phyloP scores from a whole-genome alignment of 768 basidiomycete species.

The Hygrophoropsis aurantiaca region DNA sequence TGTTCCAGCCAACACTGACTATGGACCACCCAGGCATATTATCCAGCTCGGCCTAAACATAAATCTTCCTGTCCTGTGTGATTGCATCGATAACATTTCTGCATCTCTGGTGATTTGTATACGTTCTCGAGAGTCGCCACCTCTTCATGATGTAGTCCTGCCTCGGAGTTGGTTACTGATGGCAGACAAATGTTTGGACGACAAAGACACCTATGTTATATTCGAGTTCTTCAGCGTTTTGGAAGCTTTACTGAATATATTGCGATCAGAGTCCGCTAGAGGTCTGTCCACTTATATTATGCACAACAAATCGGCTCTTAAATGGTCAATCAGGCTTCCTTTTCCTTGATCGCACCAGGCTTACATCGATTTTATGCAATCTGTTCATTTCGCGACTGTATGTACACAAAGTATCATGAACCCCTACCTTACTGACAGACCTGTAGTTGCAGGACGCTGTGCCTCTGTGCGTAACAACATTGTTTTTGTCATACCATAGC shows the following conservation, averaged over 20 bases:
- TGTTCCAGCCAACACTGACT: not conserved
- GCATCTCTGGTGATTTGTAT: slow-evolving; percentile 38
- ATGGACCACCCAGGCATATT: slow-evolving; percentile 39
- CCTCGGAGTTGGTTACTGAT: slow-evolving; percentile 52
- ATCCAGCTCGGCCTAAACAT: slow-evolving; percentile 36
- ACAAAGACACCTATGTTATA: slow-evolving; percentile 9
- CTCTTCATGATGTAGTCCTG: slow-evolving; percentile 47
- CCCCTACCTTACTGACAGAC: not conserved
- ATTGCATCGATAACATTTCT: slow-evolving; percentile 50
- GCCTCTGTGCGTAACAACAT: slow-evolving; percentile 39
- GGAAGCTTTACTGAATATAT: slow-evolving; percentile 21
- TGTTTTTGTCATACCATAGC: not conserved
- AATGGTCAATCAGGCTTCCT: not conserved
- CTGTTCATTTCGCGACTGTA: slow-evolving; percentile 52
- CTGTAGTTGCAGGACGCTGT: slow-evolving; percentile 46
- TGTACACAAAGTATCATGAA: slow-evolving; percentile 15
- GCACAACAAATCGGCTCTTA: slow-evolving; percentile 1
- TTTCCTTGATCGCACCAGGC: slow-evolving; percentile 6
- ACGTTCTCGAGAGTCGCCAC: slow-evolving; percentile 11
- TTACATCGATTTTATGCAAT: slow-evolving; percentile 24
- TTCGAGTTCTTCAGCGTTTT: slow-evolving; percentile 19
- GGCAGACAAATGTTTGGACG: slow-evolving; percentile 11
- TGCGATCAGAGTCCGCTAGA: slow-evolving; percentile 26
- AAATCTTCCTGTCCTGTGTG: slow-evolving; percentile 49
- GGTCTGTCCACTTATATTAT: slow-evolving; percentile 18